Base-by-base conservation (phyloP, 768 basidiomycete genomes). In the Suillus clintonianus region DNA sequence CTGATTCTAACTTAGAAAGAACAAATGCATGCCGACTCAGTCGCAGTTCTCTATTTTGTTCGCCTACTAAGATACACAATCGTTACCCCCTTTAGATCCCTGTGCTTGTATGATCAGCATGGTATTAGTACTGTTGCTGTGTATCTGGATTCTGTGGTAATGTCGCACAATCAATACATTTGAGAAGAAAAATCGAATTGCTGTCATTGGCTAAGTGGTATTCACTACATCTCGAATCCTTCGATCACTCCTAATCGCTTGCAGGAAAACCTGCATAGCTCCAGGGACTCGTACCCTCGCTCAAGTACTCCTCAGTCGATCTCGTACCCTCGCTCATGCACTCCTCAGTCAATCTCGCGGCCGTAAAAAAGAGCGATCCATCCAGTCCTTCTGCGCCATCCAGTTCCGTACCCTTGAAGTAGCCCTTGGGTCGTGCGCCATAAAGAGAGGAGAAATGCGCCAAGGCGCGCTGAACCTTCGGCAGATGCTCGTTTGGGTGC, bases 281-380 rank as follows among this genome's bases (percentile, higher is more conserved):
- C 66, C 76, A 80, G 1, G 53, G 65, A 5, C 58, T 63, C 15
- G 60, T 41, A 13, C 71, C 63, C 62, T 76, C 32, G 0, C 78
- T 80, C 11, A 78, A 48, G 30, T 69, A 68, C 48, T 77, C 71
- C 34, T 70, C 67, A 0, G 76, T 77, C 51, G 79, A 48, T 54
- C 75, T 59, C 4, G 77, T n/a, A 13, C 71, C 63, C 62, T 76
- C 32, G 0, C 78, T 80, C 11, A 78, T 51, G 30, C 68, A 68
- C 48, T 77, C 71, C 34, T 70, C 67, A 0, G 76, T 77, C 51
- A 79, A 48, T 54, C 75, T 59, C 4, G 77, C 69, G 13, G 66
- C 66, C 61, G 73, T 67, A 64, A 76, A 24, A 63, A 79, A 79
- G 47, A 81, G 9, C 3, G 78, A 72, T 34, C 80, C 80, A 39